phyloP scores from a whole-genome alignment of 331 rosid species.

The Prunus yedoensis region DNA sequence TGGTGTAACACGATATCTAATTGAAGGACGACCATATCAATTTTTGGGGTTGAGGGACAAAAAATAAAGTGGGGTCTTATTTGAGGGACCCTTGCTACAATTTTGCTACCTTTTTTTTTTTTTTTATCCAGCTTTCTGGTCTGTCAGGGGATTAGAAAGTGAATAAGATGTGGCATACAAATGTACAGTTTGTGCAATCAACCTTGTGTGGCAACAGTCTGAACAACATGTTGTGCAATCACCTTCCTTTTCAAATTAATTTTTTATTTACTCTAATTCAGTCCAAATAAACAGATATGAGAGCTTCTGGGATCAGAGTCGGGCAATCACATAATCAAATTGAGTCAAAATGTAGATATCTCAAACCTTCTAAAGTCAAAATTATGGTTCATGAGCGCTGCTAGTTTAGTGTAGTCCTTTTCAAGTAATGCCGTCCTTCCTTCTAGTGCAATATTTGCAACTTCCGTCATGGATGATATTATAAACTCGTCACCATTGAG shows the following conservation, averaged over 20 bases:
- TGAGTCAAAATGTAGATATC: not conserved
- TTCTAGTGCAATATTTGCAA: conserved; percentile 70
- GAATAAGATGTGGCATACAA: not conserved
- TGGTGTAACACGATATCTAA: too few relatives aligned
- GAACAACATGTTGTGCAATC: not conserved
- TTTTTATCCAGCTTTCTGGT: not conserved
- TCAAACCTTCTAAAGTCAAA: conserved; percentile 81
- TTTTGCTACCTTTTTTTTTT: too few relatives aligned
- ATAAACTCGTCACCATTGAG: conserved; percentile 77
- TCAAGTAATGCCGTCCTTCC: conserved; percentile 63
- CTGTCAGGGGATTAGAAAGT: not conserved
- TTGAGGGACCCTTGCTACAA: too few relatives aligned
- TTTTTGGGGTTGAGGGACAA: too few relatives aligned
- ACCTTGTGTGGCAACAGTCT: not conserved
- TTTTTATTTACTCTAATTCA: not conserved
- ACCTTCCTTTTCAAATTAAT: not conserved
- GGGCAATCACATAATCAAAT: not conserved
- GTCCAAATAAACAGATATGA: not conserved
- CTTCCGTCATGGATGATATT: conserved; percentile 69
- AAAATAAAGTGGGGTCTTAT: too few relatives aligned
- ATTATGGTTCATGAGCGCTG: conserved; percentile 70
- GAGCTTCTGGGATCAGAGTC: not conserved
- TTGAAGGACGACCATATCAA: too few relatives aligned
- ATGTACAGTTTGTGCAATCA: not conserved
- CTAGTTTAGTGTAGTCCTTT: conserved; percentile 62